Evolutionary conservation across 805 yeast genomes (phyloP).

Genomic region (Komagataella populi): DNA sequence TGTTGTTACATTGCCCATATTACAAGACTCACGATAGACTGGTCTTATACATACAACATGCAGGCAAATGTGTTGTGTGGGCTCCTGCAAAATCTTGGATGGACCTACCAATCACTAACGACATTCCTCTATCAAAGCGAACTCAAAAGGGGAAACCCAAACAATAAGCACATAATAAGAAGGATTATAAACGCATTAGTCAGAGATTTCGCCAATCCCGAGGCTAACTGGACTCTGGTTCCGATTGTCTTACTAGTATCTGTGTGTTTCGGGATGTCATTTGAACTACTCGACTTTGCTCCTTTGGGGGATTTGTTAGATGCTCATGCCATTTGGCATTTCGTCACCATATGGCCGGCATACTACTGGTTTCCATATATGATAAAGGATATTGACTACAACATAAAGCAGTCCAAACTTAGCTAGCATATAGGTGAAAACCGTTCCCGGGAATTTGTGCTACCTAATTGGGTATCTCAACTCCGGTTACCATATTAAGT

Average conservation of each 20-base stretch:
- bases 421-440: not conserved
- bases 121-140: conserved; percentile 12
- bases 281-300: conserved; percentile 84
- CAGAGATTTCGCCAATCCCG: conserved; percentile 12
- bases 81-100: conserved; percentile 49
- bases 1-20: conserved; percentile 52
- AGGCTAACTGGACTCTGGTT: conserved; percentile 27
- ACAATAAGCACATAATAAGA: not conserved
- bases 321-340: conserved; percentile 93
- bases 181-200: conserved; percentile 2
- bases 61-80: conserved; percentile 76
- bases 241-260: conserved; percentile 38
- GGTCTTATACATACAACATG: conserved; percentile 95
- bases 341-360: conserved; percentile 75
- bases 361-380: conserved; percentile 56
- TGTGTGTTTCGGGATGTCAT: conserved; percentile 66
- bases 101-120: conserved; percentile 24
- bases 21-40: conserved; percentile 47
- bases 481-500: not conserved
- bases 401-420: not conserved
- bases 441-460: too few species aligned
- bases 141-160: not conserved
- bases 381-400: conserved; percentile 24
- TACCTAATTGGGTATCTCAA: not conserved
- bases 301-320: conserved; percentile 60